phyloP scores from a whole-genome alignment of 2,329 filamentous ascomycete species.

The Pseudocercospora eumusae region DNA sequence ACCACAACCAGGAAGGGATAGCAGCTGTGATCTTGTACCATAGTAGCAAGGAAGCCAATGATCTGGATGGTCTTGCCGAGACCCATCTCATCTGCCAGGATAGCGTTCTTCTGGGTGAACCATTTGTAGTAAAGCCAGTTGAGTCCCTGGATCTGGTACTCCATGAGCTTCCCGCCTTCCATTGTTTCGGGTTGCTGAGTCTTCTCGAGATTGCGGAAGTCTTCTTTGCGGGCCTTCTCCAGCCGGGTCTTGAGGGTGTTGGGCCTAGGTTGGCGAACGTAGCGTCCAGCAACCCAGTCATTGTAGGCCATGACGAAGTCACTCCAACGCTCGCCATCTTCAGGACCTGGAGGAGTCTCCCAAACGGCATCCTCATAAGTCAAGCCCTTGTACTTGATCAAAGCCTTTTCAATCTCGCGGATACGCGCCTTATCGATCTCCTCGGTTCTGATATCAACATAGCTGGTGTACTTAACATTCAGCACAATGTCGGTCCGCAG shows the following conservation, averaged over 20 bases:
- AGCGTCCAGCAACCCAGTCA: slow-evolving; percentile 78
- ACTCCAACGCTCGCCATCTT: slow-evolving; percentile 69
- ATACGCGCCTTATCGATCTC: slow-evolving; percentile 72
- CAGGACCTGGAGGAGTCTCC: slow-evolving; percentile 72
- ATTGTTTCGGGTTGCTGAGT: slow-evolving; percentile 72
- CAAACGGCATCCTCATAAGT: slow-evolving; percentile 88
- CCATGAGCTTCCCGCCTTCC: slow-evolving; percentile 80
- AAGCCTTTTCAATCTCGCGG: slow-evolving; percentile 69
- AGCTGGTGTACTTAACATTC: slow-evolving; percentile 68
- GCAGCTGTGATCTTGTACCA: slow-evolving; percentile 65
- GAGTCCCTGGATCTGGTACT: slow-evolving; percentile 86
- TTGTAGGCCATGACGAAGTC: slow-evolving; percentile 82
- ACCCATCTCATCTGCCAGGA: slow-evolving; percentile 97
- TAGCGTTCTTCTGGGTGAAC: slow-evolving; percentile 77
- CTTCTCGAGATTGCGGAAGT: slow-evolving; percentile 66
- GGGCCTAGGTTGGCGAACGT: slow-evolving; percentile 63
- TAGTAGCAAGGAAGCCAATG: slow-evolving; percentile 73
- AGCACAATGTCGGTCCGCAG: slow-evolving; percentile 87
- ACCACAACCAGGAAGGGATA: slow-evolving; percentile 94
- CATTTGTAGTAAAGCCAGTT: slow-evolving; percentile 96
- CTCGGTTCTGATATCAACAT: slow-evolving; percentile 60
- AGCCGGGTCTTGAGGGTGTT: slow-evolving; percentile 66
- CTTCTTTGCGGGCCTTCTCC: slow-evolving; percentile 66
- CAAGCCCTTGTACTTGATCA: slow-evolving; percentile 90
- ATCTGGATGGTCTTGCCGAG: slow-evolving; percentile 96